Base-by-base conservation (phyloP, 495 filamentous ascomycete genomes). In the Annulohypoxylon maeteangense region DNA sequence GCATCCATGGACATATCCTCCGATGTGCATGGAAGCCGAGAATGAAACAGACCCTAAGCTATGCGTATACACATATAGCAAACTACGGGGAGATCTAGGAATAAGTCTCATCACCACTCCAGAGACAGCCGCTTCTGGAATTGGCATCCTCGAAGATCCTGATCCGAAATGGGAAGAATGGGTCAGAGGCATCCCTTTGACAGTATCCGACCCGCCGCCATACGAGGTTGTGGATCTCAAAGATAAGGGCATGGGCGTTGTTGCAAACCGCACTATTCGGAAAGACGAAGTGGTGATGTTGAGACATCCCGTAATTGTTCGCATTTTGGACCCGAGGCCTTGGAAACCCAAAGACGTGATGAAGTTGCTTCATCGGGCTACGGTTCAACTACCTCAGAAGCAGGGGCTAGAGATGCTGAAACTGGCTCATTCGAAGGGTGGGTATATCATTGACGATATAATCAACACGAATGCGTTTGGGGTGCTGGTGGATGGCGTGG, bases 401-500 rank as follows among this genome's bases (percentile, higher is more conserved):
- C 60, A 69, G 18, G 62, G n/a, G 4, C 18, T 40, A 50, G 38
- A 65, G 55, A 59, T 73, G 65, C 8, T 73, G 66, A 32, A 61
- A 32, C 27, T 73, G 61, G 70, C 70, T n/a, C 60, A 38, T 40
- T 65, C 66, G 25, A 73, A 73, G 27, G 72, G 68, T 6, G 75
- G 74, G 6, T 75, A 75, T 2, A 65, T 68, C 2, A 58, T 70
- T 0, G 79, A 81, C 40, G 76, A 81, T 56, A 68, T 79, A 1
- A 58, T 81, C 40, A 76, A 71, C 32, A 81, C 76, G 1, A 81
- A 80, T 42, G 59, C 77, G 22, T 81, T 80, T 47, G 77, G 77
- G 0, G 62, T 79, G 11, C 31, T 47, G 6, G 7, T 80, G 0
- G 51, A 67, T n/a, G 71, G 56, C 1, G 60, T 72, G 5, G 74